Base-by-base conservation (phyloP, 1,284 basidiomycete genomes). In the Marasmius fiardii region DNA sequence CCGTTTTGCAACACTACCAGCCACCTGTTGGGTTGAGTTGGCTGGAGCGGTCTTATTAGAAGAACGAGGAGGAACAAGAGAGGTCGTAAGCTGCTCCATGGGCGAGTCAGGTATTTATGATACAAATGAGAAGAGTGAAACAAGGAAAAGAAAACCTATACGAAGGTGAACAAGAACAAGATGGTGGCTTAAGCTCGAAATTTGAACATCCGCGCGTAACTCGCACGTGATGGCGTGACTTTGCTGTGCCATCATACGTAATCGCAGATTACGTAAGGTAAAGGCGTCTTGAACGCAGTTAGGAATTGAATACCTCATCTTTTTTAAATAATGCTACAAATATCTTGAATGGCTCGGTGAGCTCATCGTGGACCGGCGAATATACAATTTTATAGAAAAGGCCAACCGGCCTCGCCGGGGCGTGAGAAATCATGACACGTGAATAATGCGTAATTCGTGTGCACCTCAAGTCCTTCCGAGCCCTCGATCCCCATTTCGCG, bases 1-100 rank as follows among this genome's bases (percentile, higher is more conserved):
- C 89, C 90, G 82, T 80, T 92, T 92, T 43, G 89, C 87, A 53
- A 92, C 90, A 64, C 87, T 90, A 39, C 88, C 89, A 14, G 82
- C 78, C 41, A 73, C 76, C 64, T 85, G 85, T 26, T 75, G 73
- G 34, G 79, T 69, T 1, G 78, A 71, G 18, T 80, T 78, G 7
- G 82, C 60, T 1, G 78, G 72, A 50, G 78, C 71, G 2, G 83
- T 72, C 68, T 91, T 87, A 58, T 75, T 58, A 31, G 71, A 33
- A 26, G 82, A 67, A 62, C 83, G 75, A 55, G 83, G 72, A 43
- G 85, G 82, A 1, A 76, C 83, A 43, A 87, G 78, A 50, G 86
- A 81, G 20, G 83, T 75, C 1, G 85, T 86, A 64, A 88, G 75
- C 70, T 90, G 88, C 65, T 90, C 88, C 88, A 90, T 90, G 45